These are phyloP conservation scores for Clonostachys solani DNA, from an alignment of 2,329 filamentous ascomycete genomes.

Conservation along the genomic window DNA sequence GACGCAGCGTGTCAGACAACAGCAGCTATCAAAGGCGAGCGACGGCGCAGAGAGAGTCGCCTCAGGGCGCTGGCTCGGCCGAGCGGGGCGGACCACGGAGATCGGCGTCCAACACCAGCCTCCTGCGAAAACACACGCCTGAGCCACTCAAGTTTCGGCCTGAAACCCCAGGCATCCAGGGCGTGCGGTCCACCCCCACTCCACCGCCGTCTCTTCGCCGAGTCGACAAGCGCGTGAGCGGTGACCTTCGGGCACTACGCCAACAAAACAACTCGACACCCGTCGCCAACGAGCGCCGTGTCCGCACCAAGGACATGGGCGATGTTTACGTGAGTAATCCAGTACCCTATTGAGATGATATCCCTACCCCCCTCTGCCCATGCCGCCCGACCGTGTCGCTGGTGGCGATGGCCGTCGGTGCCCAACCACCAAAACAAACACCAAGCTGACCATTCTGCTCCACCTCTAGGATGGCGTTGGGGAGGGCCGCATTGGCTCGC, in stretches of 20 bases:
- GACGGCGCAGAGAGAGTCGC: neutral
- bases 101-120: conserved; percentile 49
- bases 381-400: neutral
- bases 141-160: conserved; percentile 53
- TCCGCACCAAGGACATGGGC: conserved; percentile 79
- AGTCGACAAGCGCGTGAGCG: conserved; percentile 63
- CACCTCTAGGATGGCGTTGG: conserved; percentile 79
- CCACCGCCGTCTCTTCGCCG: conserved; percentile 68
- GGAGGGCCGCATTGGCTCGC: conserved; percentile 80
- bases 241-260: conserved; percentile 56
- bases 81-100: conserved; percentile 16
- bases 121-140: conserved; percentile 46
- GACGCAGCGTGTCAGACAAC: conserved; percentile 34
- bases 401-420: neutral
- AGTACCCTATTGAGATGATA: neutral
- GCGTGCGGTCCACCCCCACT: conserved; percentile 25
- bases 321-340: conserved; percentile 84
- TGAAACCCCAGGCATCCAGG: conserved; percentile 57
- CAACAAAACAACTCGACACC: conserved; percentile 49
- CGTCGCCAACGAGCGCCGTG: conserved; percentile 82
- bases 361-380: neutral
- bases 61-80: neutral
- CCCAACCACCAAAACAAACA: neutral
- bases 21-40: conserved; percentile 1
- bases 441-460: conserved; percentile 10